Evolutionary conservation across 306 rosid species (phyloP).

Genomic region (Aeschynomene evenia): DNA sequence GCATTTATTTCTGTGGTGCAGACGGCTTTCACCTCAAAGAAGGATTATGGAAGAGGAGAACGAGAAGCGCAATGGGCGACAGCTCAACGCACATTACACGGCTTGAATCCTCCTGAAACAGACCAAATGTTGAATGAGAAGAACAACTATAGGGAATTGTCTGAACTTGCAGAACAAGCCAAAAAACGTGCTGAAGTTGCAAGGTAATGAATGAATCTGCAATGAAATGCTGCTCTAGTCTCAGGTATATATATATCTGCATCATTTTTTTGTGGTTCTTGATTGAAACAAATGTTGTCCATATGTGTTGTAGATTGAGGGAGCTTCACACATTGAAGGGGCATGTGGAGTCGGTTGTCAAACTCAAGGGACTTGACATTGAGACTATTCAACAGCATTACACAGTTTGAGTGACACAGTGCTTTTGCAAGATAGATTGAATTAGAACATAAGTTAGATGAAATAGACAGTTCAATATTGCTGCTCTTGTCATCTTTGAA

Average conservation of each 20-base stretch:
- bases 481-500: slow-evolving; percentile 17
- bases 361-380: slow-evolving; percentile 85
- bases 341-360: slow-evolving; percentile 89
- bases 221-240: not conserved
- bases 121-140: slow-evolving; percentile 43
- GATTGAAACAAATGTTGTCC: not conserved
- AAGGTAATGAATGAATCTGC: slow-evolving; percentile 42
- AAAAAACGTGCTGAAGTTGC: slow-evolving; percentile 82
- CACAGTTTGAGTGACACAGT: slow-evolving; percentile 51
- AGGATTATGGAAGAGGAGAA: slow-evolving; percentile 78
- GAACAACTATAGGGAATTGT: slow-evolving; percentile 54
- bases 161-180: slow-evolving; percentile 87
- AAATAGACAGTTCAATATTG: not conserved
- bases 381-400: slow-evolving; percentile 89
- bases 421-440: slow-evolving; percentile 4
- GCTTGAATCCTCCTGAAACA: slow-evolving; percentile 68
- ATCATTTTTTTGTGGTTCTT: not conserved
- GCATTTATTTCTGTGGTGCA: slow-evolving; percentile 27
- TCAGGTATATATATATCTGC: too few species aligned
- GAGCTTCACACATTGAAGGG: slow-evolving; percentile 91
- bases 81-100: slow-evolving; percentile 86
- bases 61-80: slow-evolving; percentile 94
- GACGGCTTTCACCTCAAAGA: slow-evolving; percentile 83
- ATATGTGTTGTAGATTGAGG: slow-evolving; percentile 55
- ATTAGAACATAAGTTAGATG: slow-evolving; percentile 20